phyloP scores from a whole-genome alignment of 345 rosid species.

The Alliaria petiolata region DNA sequence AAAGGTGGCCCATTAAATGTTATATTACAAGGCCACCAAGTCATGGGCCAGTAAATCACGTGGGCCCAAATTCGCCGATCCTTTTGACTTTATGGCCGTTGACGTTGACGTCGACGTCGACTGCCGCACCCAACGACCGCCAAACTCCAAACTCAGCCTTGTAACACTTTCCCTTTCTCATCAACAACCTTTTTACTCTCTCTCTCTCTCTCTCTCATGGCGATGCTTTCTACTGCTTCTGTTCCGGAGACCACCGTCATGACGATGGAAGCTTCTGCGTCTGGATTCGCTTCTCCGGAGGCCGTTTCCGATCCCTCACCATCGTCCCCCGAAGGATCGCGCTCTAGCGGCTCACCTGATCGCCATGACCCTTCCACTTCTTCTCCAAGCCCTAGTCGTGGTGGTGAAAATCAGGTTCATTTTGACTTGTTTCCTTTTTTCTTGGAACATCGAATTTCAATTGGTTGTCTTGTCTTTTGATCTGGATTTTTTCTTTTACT shows the following conservation, averaged over 20 bases:
- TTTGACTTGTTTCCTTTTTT: neutral
- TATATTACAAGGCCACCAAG: neutral
- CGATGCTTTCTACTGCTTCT: conserved; percentile 48
- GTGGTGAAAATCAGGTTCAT: conserved; percentile 49
- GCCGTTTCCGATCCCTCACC: conserved; percentile 37
- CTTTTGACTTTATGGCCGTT: conserved; percentile 14
- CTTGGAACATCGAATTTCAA: neutral
- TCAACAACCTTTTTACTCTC: conserved; percentile 2
- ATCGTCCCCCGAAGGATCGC: conserved; percentile 31
- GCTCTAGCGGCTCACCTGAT: conserved; percentile 49
- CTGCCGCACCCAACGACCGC: conserved; percentile 25
- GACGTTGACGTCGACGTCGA: conserved; percentile 21
- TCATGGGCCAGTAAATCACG: conserved; percentile 1
- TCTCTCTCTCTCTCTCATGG: neutral
- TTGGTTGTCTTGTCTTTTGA: neutral
- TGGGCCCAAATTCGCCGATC: neutral
- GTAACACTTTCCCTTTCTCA: neutral
- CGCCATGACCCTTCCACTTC: conserved; percentile 44
- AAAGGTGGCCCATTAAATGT: neutral
- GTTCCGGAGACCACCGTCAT: conserved; percentile 33
- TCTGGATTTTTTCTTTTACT: neutral
- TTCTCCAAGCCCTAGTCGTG: conserved; percentile 45
- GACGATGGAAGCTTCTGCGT: conserved; percentile 31
- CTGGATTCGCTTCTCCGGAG: conserved; percentile 37
- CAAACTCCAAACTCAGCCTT: neutral